Base-by-base conservation (phyloP, 192 early-diverging fungal genomes). In the Lunasporangiospora selenospora region DNA sequence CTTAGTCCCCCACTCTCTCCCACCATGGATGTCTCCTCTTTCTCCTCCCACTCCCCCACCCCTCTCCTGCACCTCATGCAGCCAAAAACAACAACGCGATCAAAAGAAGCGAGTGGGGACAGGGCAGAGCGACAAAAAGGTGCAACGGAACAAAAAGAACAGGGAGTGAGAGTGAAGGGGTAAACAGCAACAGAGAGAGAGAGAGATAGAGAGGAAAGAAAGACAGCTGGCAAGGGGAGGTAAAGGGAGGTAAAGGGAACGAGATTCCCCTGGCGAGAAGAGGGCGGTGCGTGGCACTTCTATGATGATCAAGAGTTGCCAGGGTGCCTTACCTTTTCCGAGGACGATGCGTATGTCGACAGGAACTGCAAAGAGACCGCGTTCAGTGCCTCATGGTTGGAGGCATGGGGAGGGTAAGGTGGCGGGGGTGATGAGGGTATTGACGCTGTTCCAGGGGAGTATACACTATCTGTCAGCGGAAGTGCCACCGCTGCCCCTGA, bases 261-360 rank as follows among this genome's bases (percentile, higher is more conserved):
- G 38, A 3, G 0, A 13, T 47, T 26, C 29, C 12, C 9, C 10
- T 4, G 21, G 13, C 6, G 6, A 13, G 15, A 15, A 47, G 16
- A 26, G 3, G 8, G 10, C 29, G 45, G 3, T 47, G 23, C 45
- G 45, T 11, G 15, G 26, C 23, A 21, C 45, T 46, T 29, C n/a
- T n/a, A n/a, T n/a, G n/a, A n/a, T n/a, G n/a, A n/a, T n/a, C n/a
- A n/a, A n/a, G n/a, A n/a, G n/a, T 32, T 57, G 0, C 23, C 15
- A 19, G 23, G 23, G 19, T 15, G 19, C 45, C 65, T 48, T 58
- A 67, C 65, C 41, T 67, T 67, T 33, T 40, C 51, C 23, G 65
- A 51, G 27, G 65, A 67, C 15, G 57, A 21, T 13, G 57, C n/a
- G 29, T 58, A 39, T 16, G 39, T 49, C 7, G 65, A 58, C 36